Conservation (phyloP, 148 eudicot genomes). For the Polygonum maritimum region DNA sequence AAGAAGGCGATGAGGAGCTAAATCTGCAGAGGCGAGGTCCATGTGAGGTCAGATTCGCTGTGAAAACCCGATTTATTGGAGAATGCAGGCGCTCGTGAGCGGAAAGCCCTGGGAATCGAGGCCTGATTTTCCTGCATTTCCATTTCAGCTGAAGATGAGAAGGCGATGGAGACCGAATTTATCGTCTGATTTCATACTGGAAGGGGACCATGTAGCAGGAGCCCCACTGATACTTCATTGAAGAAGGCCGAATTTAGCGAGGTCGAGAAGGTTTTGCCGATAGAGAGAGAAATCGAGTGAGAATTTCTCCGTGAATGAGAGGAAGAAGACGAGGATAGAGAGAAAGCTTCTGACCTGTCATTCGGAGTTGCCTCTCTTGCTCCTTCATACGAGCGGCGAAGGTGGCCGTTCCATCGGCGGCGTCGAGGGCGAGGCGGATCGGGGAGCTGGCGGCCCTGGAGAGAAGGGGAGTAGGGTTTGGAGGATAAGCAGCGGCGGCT, state of each 20-base stretch:
- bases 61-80: not conserved
- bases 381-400: too few relatives aligned
- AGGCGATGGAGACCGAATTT: not conserved
- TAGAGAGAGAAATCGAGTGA: too few relatives aligned
- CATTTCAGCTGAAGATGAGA: too few relatives aligned
- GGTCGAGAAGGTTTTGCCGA: not conserved
- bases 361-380: too few relatives aligned
- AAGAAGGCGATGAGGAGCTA: constrained; percentile 1
- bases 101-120: not conserved
- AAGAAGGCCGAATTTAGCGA: not conserved
- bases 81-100: not conserved
- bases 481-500: too few relatives aligned
- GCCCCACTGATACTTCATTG: not conserved
- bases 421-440: too few relatives aligned
- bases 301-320: too few relatives aligned
- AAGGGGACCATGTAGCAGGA: not conserved
- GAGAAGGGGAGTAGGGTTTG: too few relatives aligned
- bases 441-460: too few relatives aligned
- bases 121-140: constrained; percentile 8
- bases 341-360: not conserved
- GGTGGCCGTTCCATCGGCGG: too few relatives aligned
- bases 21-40: not conserved
- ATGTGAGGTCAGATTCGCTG: too few relatives aligned
- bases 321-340: not conserved
- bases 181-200: not conserved